Evolutionary conservation across 768 basidiomycete genomes (phyloP).

Genomic region (Leccinum broughii): DNA sequence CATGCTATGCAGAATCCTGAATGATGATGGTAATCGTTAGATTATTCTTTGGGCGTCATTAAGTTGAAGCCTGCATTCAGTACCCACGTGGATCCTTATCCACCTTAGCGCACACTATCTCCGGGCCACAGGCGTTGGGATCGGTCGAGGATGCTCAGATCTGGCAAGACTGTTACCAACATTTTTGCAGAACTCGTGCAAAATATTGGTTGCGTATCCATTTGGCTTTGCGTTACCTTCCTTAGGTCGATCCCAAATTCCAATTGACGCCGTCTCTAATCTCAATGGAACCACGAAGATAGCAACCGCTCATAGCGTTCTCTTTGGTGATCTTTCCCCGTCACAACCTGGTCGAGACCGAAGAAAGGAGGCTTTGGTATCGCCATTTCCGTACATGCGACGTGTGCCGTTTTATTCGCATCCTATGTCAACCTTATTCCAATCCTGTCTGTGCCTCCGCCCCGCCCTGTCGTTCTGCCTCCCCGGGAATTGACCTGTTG

Average conservation of each 20-base stretch:
- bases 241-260: neutral
- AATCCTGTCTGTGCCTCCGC: too few relatives aligned
- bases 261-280: neutral
- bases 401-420: conserved; percentile 57
- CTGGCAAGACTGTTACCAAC: conserved; percentile 55
- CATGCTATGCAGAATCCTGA: conserved; percentile 44
- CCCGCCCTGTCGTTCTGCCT: too few relatives aligned
- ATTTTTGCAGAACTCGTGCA: conserved; percentile 61
- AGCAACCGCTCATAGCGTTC: conserved; percentile 44
- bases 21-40: conserved; percentile 48
- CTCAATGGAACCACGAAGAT: conserved; percentile 46
- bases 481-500: too few relatives aligned
- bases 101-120: conserved; percentile 64
- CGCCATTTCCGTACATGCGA: conserved; percentile 58
- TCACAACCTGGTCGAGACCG: conserved; percentile 17
- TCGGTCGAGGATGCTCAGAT: conserved; percentile 43
- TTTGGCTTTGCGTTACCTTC: neutral
- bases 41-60: conserved; percentile 58
- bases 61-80: conserved; percentile 56
- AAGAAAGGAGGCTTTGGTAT: conserved; percentile 34
- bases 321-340: conserved; percentile 52
- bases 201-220: conserved; percentile 36
- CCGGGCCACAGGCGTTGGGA: conserved; percentile 38
- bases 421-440: conserved; percentile 29
- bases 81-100: conserved; percentile 58